A percentile compares a stretch with the other conserved stretches of the same genome.
Evolutionary conservation across 2,329 filamentous ascomycete species (phyloP).

Genomic region (Neospermospora avenae): DNA sequence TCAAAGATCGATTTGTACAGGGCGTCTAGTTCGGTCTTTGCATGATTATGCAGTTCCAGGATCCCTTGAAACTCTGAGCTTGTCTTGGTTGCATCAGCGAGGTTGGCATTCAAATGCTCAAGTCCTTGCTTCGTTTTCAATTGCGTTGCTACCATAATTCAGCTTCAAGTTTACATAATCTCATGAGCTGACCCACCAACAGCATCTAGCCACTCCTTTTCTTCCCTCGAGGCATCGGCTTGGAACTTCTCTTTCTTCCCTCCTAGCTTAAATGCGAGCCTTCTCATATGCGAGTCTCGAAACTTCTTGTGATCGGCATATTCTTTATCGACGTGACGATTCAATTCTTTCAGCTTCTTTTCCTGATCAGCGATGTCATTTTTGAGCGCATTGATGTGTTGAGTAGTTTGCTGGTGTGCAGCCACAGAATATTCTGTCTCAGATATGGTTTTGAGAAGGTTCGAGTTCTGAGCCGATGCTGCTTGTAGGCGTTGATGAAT

Average conservation of each 20-base stretch:
- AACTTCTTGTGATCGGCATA: conserved; percentile 51
- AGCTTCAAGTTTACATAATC: not conserved
- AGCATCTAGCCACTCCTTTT: conserved; percentile 52
- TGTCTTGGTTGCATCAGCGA: conserved; percentile 40
- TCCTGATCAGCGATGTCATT: conserved; percentile 38
- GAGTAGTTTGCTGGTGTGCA: conserved; percentile 44
- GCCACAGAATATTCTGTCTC: conserved; percentile 48
- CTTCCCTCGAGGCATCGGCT: conserved; percentile 50
- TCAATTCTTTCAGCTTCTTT: conserved; percentile 40
- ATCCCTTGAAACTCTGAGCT: conserved; percentile 38
- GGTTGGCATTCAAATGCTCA: conserved; percentile 39
- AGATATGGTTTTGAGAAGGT: conserved; percentile 45
- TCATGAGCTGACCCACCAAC: conserved; percentile 32
- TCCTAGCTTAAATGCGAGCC: conserved; percentile 49
- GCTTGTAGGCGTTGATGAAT: conserved; percentile 37
- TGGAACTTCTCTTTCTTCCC: conserved; percentile 48
- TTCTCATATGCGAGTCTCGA: conserved; percentile 49
- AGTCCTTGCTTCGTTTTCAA: conserved; percentile 44
- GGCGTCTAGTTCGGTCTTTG: conserved; percentile 46
- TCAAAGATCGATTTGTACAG: conserved; percentile 53
- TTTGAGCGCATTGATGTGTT: conserved; percentile 46
- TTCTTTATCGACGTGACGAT: conserved; percentile 43
- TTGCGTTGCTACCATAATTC: conserved; percentile 36
- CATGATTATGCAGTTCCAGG: conserved; percentile 37
- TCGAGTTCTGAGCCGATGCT: conserved; percentile 40